Conservation (phyloP, 179 eudicot species). For the Beta corolliflora region DNA sequence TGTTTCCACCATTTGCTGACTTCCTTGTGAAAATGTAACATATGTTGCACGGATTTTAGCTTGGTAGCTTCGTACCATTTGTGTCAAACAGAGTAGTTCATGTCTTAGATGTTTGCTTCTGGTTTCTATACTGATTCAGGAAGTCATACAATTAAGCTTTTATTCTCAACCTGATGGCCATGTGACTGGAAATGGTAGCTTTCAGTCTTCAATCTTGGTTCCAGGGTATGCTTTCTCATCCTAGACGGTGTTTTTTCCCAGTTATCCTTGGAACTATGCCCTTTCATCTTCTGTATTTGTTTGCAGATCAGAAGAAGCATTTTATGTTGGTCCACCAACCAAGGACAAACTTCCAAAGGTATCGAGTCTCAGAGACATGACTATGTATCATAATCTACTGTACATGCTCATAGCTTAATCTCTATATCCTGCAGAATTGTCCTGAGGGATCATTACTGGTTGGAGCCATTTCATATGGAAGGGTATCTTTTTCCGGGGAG, state of each 20-base stretch:
- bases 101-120: constrained; percentile 18
- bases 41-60: constrained; percentile 4
- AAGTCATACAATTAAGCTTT: constrained; percentile 71
- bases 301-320: constrained; percentile 84
- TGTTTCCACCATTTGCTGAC: background rate
- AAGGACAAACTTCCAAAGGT: constrained; percentile 98
- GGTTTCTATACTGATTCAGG: constrained; percentile 49
- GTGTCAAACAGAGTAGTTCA: background rate
- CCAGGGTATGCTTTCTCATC: constrained; percentile 61
- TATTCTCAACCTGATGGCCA: constrained; percentile 93
- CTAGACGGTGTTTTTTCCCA: background rate
- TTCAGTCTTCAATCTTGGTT: constrained; percentile 64
- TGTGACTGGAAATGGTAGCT: constrained; percentile 73
- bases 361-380: constrained; percentile 18
- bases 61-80: background rate
- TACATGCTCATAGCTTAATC: constrained; percentile 2
- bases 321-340: constrained; percentile 77
- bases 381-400: background rate
- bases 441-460: constrained; percentile 83
- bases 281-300: constrained; percentile 15
- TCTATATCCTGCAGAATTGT: constrained; percentile 53
- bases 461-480: constrained; percentile 89
- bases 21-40: background rate
- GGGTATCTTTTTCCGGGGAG: constrained; percentile 50
- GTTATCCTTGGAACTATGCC: background rate